phyloP scores from a whole-genome alignment of 768 basidiomycete species.

The Cystobasidium ongulense region DNA sequence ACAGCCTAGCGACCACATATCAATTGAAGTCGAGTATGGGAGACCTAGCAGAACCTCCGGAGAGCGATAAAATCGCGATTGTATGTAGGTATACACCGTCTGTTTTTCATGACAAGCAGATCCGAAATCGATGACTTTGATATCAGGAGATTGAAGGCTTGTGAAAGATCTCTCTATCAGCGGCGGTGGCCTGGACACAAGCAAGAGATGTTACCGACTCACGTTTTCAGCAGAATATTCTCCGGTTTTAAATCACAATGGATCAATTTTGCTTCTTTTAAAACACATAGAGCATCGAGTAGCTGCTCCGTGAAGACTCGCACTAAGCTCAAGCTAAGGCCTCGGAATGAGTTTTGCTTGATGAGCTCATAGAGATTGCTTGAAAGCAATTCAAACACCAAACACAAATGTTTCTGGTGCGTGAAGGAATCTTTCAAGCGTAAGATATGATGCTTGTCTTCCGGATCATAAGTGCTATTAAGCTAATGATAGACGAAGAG shows the following conservation, averaged over 20 bases:
- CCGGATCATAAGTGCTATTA: constrained; percentile 85
- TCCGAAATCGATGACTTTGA: constrained; percentile 99
- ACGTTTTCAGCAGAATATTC: constrained; percentile 96
- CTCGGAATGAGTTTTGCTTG: constrained; percentile 99
- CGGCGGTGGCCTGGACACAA: too few relatives aligned
- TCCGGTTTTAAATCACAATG: constrained; percentile 99
- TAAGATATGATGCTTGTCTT: constrained; percentile 92
- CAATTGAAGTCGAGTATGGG: constrained; percentile 87
- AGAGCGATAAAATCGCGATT: constrained; percentile 95
- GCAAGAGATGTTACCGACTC: too few relatives aligned
- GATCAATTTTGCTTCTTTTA: constrained; percentile 91
- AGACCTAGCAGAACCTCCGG: constrained; percentile 93
- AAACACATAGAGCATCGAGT: constrained; percentile 77
- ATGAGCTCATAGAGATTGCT: constrained; percentile 98
- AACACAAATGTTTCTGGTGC: constrained; percentile 89
- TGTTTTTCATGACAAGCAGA: constrained; percentile 97
- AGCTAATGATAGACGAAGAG: constrained; percentile 52
- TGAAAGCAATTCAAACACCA: constrained; percentile 92
- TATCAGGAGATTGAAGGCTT: constrained; percentile 90
- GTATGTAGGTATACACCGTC: constrained; percentile 99
- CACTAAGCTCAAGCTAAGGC: constrained; percentile 88
- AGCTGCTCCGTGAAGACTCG: constrained; percentile 97
- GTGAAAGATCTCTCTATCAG: too few relatives aligned
- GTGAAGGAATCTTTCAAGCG: constrained; percentile 93
- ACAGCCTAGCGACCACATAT: constrained; percentile 99